These are phyloP conservation scores for Kluyveromyces sp. DNA, from an alignment of 1,139 yeast genomes.

Conservation along the genomic window DNA sequence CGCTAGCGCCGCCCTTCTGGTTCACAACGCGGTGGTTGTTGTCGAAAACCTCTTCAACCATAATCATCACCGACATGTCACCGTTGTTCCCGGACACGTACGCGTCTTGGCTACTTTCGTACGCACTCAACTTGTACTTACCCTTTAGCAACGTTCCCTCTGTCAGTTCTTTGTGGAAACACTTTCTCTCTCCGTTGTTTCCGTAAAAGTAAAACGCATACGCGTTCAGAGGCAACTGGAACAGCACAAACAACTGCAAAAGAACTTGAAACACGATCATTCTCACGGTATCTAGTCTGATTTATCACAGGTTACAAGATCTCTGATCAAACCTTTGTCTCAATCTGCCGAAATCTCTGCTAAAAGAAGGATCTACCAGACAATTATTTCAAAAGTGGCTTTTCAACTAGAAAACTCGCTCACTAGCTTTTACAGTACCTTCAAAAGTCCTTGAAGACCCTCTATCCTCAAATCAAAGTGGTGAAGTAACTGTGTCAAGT, in stretches of 20 bases:
- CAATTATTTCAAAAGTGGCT: not conserved
- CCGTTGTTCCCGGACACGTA: slow-evolving; percentile 40
- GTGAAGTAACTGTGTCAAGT: not conserved
- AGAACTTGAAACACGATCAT: slow-evolving; percentile 3
- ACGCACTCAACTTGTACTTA: slow-evolving; percentile 51
- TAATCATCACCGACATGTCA: slow-evolving; percentile 42
- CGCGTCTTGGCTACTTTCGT: slow-evolving; percentile 38
- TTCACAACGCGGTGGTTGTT: slow-evolving; percentile 61
- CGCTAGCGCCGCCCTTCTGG: slow-evolving; percentile 52
- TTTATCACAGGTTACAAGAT: not conserved
- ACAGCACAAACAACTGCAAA: slow-evolving; percentile 9
- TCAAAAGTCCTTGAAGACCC: too few species aligned
- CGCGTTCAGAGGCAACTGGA: slow-evolving; percentile 22
- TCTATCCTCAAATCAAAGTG: not conserved
- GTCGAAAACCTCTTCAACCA: slow-evolving; percentile 58
- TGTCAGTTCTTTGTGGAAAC: slow-evolving; percentile 61
- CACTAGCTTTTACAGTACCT: not conserved
- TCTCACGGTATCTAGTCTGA: not conserved
- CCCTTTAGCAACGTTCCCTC: slow-evolving; percentile 56
- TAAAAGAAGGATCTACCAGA: not conserved
- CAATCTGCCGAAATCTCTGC: not conserved
- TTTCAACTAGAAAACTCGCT: not conserved
- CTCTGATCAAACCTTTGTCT: not conserved
- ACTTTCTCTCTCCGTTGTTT: slow-evolving; percentile 51
- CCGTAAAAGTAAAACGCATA: slow-evolving; percentile 43